Evolutionary conservation across 768 basidiomycete genomes (phyloP), one percentile per base, ranked within the genome.

Genomic region (Thelephora aurantiotincta): DNA sequence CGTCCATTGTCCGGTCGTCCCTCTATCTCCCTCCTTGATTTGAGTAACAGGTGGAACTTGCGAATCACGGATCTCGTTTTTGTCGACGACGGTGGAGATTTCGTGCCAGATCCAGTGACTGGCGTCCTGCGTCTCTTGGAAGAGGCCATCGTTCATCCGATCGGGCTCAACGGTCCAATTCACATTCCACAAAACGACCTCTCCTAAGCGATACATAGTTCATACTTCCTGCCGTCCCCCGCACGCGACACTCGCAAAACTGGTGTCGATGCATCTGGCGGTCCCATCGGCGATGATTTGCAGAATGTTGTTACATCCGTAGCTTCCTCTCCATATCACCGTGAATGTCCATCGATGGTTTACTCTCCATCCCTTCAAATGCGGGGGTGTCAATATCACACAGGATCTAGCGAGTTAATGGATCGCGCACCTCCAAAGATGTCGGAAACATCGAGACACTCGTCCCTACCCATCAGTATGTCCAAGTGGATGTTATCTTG

Each of bases 381-480:
- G 26, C 33, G 35, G 3, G 14, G 35, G 35, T 6, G 18, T 14
- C 35, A 42, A 33, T 11, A 18, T 37, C 20, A 34, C 6, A 11
- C 18, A 35, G 46, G 11, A 16, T 34, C 14, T 7, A n/a, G 43
- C 49, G 20, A 33, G 20, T 2, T 18, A 6, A 41, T 14, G 12
- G 14, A 41, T 41, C 9, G 18, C 38, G 11, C 38, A 41, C 38
- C 38, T 41, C 38, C 38, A 41, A 97, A 86, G 54, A 94, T 72
- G 59, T 98, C 94, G 2, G 66, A 65, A 3, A 80, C 73, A 22
- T 83, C 82, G 47, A 99, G 70, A 19, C 65, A 70, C 63, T 96
- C 89, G 58, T 99, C 94, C 35, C 82, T 78, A 42, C 94, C 94
- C 78, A 87, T 86, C 49, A 99, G 65, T 55, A 98, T 87, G 61